phyloP scores from a whole-genome alignment of 2,329 filamentous ascomycete species.

The Pleurostoma richardsiae region DNA sequence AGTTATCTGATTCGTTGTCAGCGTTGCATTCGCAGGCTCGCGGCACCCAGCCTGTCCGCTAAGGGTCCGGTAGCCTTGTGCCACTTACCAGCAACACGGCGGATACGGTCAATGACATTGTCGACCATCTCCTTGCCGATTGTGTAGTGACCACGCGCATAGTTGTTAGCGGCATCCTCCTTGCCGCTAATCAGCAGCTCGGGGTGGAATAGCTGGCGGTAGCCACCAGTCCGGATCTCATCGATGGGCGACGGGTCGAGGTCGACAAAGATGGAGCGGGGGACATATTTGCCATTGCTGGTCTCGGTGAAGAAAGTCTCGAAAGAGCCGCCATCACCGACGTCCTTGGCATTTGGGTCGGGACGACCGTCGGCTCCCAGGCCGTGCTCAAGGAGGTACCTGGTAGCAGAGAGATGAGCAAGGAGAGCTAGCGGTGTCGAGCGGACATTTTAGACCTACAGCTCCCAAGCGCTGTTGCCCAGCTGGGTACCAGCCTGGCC shows the following conservation, averaged over 20 bases:
- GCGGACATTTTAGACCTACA: constrained; percentile 47
- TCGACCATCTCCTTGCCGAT: constrained; percentile 74
- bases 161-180: constrained; percentile 75
- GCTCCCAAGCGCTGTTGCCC: constrained; percentile 71
- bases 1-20: constrained; percentile 52
- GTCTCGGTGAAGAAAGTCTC: constrained; percentile 74
- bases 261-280: constrained; percentile 68
- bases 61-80: neutral
- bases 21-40: neutral
- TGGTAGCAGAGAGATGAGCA: constrained; percentile 22
- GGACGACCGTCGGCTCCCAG: constrained; percentile 60
- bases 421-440: constrained; percentile 2
- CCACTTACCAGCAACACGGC: constrained; percentile 60
- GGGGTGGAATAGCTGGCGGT: constrained; percentile 67
- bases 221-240: constrained; percentile 64
- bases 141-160: constrained; percentile 71
- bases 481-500: constrained; percentile 70
- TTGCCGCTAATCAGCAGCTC: constrained; percentile 69
- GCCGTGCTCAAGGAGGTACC: constrained; percentile 69
- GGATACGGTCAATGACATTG: constrained; percentile 63
- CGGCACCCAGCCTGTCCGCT: constrained; percentile 10
- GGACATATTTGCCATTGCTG: constrained; percentile 66
- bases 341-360: constrained; percentile 55
- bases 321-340: constrained; percentile 61
- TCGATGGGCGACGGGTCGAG: constrained; percentile 69